Evolutionary conservation across 1,139 yeast species (phyloP).

Genomic region (Hansenula lynferdii): DNA sequence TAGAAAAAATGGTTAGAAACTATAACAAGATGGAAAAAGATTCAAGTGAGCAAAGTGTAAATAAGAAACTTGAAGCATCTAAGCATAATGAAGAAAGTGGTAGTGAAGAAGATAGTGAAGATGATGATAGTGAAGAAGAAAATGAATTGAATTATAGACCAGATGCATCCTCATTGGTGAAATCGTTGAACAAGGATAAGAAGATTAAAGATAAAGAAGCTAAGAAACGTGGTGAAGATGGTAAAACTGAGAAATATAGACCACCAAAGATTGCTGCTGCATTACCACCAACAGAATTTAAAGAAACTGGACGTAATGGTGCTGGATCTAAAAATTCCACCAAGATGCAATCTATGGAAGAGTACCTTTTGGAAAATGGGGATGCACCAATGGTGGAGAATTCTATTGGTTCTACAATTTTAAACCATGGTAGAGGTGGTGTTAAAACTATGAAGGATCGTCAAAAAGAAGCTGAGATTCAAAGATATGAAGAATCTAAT

Average conservation of each 20-base stretch:
- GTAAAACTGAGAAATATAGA: conserved; percentile 54
- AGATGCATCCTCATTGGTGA: conserved; percentile 52
- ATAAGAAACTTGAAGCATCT: conserved; percentile 22
- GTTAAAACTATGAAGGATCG: conserved; percentile 75
- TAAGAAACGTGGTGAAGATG: conserved; percentile 15
- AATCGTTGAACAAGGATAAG: conserved; percentile 23
- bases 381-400: conserved; percentile 85
- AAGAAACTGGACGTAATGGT: conserved; percentile 31
- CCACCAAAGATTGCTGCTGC: conserved; percentile 90
- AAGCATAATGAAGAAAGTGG: conserved; percentile 21
- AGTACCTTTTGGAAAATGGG: conserved; percentile 75
- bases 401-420: conserved; percentile 87
- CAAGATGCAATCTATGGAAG: conserved; percentile 92
- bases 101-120: conserved; percentile 27
- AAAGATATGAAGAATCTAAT: conserved; percentile 85
- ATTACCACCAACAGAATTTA: conserved; percentile 53
- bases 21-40: conserved; percentile 61
- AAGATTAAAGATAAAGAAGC: conserved; percentile 12
- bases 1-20: conserved; percentile 82
- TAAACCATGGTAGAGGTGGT: conserved; percentile 87
- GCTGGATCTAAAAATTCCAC: conserved; percentile 35
- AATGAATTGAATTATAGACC: conserved; percentile 64
- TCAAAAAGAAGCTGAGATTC: conserved; percentile 71
- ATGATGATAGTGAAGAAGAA: conserved; percentile 26
- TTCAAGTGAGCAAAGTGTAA: conserved; percentile 32